A percentile compares a stretch with the other conserved stretches of the same genome.
Evolutionary conservation across 306 rosid species (phyloP).

Genomic region (Prunus fruticosa): DNA sequence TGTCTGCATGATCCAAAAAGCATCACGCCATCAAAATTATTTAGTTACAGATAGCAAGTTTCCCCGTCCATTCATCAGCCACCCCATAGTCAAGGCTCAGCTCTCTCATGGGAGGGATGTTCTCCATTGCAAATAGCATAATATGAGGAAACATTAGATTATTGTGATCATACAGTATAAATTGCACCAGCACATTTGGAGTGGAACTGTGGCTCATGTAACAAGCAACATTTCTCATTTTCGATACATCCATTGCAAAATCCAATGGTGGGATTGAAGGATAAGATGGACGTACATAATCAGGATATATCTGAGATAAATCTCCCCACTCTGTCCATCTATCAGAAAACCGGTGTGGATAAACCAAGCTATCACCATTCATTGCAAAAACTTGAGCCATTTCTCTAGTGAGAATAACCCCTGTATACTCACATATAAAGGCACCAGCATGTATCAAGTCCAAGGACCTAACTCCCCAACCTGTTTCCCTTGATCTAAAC

Average conservation of each 20-base stretch:
- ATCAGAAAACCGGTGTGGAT: slow-evolving; percentile 68
- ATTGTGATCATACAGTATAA: slow-evolving; percentile 80
- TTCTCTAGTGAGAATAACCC: slow-evolving; percentile 80
- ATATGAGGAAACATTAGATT: slow-evolving; percentile 89
- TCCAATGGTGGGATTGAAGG: slow-evolving; percentile 85
- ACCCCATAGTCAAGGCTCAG: slow-evolving; percentile 96
- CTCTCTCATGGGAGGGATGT: slow-evolving; percentile 97
- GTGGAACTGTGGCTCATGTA: slow-evolving; percentile 79
- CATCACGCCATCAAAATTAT: slow-evolving; percentile 23
- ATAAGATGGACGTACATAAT: slow-evolving; percentile 63
- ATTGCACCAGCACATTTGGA: slow-evolving; percentile 88
- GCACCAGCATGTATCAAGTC: slow-evolving; percentile 90
- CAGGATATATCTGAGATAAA: slow-evolving; percentile 55
- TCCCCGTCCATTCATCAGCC: slow-evolving; percentile 66
- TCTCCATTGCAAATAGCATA: slow-evolving; percentile 95
- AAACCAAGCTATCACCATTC: slow-evolving; percentile 81
- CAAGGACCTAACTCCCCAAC: slow-evolving; percentile 99
- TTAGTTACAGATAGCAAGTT: slow-evolving; percentile 77
- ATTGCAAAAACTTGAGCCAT: slow-evolving; percentile 73
- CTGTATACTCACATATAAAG: slow-evolving; percentile 88
- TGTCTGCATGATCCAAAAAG: slow-evolving; percentile 35
- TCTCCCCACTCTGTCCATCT: slow-evolving; percentile 97
- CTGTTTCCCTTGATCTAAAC: slow-evolving; percentile 82
- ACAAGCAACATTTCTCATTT: slow-evolving; percentile 96
- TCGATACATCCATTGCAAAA: slow-evolving; percentile 89